Evolutionary conservation across 805 yeast species (phyloP).

Genomic region (Brettanomyces bruxellensis): DNA sequence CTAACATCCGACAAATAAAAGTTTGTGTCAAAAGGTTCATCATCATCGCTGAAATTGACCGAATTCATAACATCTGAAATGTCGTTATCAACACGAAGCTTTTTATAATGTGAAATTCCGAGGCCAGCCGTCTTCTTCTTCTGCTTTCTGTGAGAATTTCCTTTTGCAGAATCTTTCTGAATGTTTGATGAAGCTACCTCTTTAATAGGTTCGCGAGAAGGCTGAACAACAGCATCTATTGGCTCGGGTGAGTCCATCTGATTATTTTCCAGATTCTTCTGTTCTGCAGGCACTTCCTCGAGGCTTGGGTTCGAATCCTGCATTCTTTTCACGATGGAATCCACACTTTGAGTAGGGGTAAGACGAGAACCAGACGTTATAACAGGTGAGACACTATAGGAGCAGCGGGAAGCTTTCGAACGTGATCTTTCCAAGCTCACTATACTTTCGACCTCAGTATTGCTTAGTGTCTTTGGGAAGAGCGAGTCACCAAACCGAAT

Average conservation of each 20-base stretch:
- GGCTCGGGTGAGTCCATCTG: no score
- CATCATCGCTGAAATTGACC: slow-evolving; percentile 20
- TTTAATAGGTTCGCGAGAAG: no score
- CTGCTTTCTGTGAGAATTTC: no score
- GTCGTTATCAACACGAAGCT: slow-evolving; percentile 8
- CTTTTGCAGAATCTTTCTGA: no score
- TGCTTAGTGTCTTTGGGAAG: slow-evolving; percentile 61
- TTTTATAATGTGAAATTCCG: no score
- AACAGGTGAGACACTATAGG: slow-evolving; percentile 2
- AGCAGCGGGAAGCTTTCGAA: slow-evolving; percentile 44
- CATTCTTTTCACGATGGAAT: slow-evolving; percentile 20
- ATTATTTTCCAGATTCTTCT: no score
- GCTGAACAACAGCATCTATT: no score
- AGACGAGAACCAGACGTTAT: slow-evolving; percentile 4
- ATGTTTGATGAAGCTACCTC: no score
- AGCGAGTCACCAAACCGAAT: slow-evolving; percentile 44
- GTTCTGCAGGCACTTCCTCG: no score
- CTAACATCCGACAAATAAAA: slow-evolving; percentile 13
- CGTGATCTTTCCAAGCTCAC: slow-evolving; percentile 61
- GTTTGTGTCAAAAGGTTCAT: slow-evolving; percentile 13
- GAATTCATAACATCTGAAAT: slow-evolving; percentile 21
- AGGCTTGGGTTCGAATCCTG: slow-evolving; percentile 2
- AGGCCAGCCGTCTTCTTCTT: no score
- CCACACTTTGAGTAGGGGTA: slow-evolving; percentile 9
- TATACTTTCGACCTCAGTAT: slow-evolving; percentile 66